Conservation (phyloP, 140 eudicot genomes). For the Oenanthe javanica region DNA sequence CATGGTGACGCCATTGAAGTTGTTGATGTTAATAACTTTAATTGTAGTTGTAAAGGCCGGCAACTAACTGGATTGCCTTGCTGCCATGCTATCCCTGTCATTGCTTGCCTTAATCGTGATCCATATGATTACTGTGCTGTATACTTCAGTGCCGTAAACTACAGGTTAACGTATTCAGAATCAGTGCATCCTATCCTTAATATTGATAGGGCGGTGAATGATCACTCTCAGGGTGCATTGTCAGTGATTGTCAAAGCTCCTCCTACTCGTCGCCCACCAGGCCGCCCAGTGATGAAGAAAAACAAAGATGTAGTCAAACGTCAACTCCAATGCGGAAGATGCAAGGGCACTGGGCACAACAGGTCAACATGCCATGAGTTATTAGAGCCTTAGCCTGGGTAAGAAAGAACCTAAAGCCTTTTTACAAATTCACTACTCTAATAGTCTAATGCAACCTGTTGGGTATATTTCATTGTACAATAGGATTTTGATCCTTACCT, state of each 20-base stretch:
- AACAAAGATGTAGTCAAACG: slow-evolving; percentile 42
- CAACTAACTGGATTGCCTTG: slow-evolving; percentile 78
- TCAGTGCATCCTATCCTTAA: slow-evolving; percentile 51
- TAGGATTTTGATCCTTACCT: not conserved
- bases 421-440: not conserved
- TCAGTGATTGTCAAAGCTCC: slow-evolving; percentile 71
- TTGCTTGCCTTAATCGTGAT: slow-evolving; percentile 51
- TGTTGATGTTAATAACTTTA: slow-evolving; percentile 51
- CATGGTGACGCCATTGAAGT: slow-evolving; percentile 67
- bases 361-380: slow-evolving; percentile 87
- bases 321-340: slow-evolving; percentile 83
- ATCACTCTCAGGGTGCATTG: slow-evolving; percentile 28
- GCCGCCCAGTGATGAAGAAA: slow-evolving; percentile 69
- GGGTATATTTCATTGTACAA: not conserved
- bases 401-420: not conserved
- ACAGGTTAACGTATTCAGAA: slow-evolving; percentile 67
- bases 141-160: slow-evolving; percentile 52
- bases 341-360: slow-evolving; percentile 85
- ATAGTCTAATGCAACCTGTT: not conserved
- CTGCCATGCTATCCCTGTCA: slow-evolving; percentile 81
- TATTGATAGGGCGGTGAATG: slow-evolving; percentile 33
- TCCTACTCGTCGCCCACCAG: slow-evolving; percentile 93
- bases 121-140: slow-evolving; percentile 63
- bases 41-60: slow-evolving; percentile 82
- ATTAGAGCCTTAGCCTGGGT: slow-evolving; percentile 21